These are phyloP conservation scores for Cercospora berteroae DNA, from an alignment of 2,329 filamentous ascomycete species.

Conservation along the genomic window DNA sequence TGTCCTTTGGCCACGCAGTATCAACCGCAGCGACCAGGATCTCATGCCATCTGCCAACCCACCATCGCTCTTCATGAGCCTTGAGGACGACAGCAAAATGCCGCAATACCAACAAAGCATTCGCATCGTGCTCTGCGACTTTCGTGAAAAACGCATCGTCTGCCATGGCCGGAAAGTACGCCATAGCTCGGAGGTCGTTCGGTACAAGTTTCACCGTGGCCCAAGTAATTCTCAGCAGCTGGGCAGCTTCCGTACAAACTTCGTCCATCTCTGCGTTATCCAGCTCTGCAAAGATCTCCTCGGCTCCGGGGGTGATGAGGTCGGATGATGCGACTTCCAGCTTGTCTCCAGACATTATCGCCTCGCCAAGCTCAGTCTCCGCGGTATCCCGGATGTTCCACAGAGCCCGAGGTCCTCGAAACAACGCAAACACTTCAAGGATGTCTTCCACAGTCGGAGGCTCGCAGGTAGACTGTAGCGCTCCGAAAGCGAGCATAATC, in stretches of 20 bases:
- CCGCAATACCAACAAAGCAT: slow-evolving; percentile 26
- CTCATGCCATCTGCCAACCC: slow-evolving; percentile 27
- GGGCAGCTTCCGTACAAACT: slow-evolving; percentile 12
- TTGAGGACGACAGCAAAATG: slow-evolving; percentile 25
- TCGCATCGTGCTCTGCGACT: slow-evolving; percentile 22
- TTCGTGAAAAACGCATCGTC: slow-evolving; percentile 28
- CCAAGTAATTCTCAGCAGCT: slow-evolving; percentile 14
- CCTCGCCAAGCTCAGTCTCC: slow-evolving; percentile 19
- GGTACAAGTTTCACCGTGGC: slow-evolving; percentile 8
- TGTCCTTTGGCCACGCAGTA: neutral
- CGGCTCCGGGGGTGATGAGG: neutral
- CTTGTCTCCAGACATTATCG: slow-evolving; percentile 17
- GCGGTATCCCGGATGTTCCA: slow-evolving; percentile 19
- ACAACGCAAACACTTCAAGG: slow-evolving; percentile 29
- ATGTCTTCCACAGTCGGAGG: slow-evolving; percentile 29
- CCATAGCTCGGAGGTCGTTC: slow-evolving; percentile 25
- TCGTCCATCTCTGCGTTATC: slow-evolving; percentile 9
- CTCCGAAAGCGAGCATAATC: slow-evolving; percentile 30
- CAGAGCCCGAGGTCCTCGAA: slow-evolving; percentile 27
- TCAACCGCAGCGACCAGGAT: slow-evolving; percentile 26
- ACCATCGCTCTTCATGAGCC: slow-evolving; percentile 26
- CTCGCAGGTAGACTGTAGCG: slow-evolving; percentile 23
- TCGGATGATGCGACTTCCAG: slow-evolving; percentile 8
- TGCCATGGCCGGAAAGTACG: slow-evolving; percentile 28
- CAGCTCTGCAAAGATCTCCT: slow-evolving; percentile 9